phyloP scores from a whole-genome alignment of 805 yeast genomes.

The Pichia sporocuriosa region DNA sequence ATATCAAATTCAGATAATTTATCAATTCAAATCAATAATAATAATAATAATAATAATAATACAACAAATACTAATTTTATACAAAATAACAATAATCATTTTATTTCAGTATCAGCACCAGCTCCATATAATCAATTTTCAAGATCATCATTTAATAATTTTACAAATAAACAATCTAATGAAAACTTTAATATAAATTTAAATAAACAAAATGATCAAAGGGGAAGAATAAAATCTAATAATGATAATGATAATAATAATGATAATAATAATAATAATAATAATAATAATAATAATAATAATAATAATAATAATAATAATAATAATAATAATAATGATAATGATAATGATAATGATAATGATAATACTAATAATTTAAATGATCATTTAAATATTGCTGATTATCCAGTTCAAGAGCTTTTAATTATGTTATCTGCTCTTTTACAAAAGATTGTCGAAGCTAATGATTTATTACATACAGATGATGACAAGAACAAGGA shows the following conservation, averaged over 20 bases:
- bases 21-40: conserved; percentile 2
- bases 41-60: not conserved
- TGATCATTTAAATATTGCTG: conserved; percentile 64
- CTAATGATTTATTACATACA: conserved; percentile 79
- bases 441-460: conserved; percentile 79
- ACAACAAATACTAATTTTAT: not conserved
- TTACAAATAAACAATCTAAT: no score
- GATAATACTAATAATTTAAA: no score
- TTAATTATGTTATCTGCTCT: conserved; percentile 80
- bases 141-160: not conserved
- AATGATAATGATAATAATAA: no score
- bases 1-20: no score
- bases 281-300: no score
- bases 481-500: conserved; percentile 24
- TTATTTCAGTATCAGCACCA: conserved; percentile 17
- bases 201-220: no score
- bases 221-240: no score
- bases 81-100: not conserved
- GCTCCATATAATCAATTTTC: conserved; percentile 12
- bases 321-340: no score
- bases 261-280: no score
- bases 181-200: no score
- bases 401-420: conserved; percentile 74
- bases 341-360: no score
- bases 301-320: no score